Base-by-base conservation (phyloP, 257 asterid genomes). In the Agastache rugosa region DNA sequence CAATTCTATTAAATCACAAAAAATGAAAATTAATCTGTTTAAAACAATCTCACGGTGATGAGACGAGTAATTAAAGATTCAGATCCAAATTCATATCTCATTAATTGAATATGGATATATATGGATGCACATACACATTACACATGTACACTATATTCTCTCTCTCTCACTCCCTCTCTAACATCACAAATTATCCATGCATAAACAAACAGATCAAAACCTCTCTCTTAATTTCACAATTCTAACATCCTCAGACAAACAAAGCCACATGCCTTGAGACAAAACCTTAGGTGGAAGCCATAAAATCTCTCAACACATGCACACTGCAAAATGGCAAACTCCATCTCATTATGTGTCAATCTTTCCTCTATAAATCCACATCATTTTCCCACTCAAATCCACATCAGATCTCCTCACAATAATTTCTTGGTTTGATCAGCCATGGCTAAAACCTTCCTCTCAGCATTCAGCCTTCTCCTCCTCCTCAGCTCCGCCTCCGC, bases 281-380 rank as follows among this genome's bases (percentile, higher is more conserved):
- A 53, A 29, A 67, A n/a, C 4, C 58, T 48, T 81, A 83, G 65
- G 92, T 84, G 95, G 73, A 80, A 73, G 80, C 79, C 80, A 67
- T 47, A 0, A 78, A 63, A 71, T 63, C 16, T 25, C 34, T 1
- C 29, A 5, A 34, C 53, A 69, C 96, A 89, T 89, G 96, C 93
- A 87, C 0, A 54, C 53, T 47, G 91, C 91, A 82, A 84, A 62
- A 89, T 89, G 96, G 58, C 92, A 79, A 41, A 8, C 37, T 31
- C 59, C 50, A 6, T 63, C 74, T 47, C 73, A 14, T 29, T 78
- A 76, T 76, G 85, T 87, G 88, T 79, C 88, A 65, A 50, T 3
- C 4, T 6, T 14, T 3, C 61, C 56, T 8, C 73, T 74, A 89
- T 87, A 84, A 79, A 82, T 79, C 12, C 66, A 67, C 67, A 12